Evolutionary conservation across 148 eudicot species (phyloP), one percentile per base, ranked within the genome.

Genomic region (Nyssa sinensis): DNA sequence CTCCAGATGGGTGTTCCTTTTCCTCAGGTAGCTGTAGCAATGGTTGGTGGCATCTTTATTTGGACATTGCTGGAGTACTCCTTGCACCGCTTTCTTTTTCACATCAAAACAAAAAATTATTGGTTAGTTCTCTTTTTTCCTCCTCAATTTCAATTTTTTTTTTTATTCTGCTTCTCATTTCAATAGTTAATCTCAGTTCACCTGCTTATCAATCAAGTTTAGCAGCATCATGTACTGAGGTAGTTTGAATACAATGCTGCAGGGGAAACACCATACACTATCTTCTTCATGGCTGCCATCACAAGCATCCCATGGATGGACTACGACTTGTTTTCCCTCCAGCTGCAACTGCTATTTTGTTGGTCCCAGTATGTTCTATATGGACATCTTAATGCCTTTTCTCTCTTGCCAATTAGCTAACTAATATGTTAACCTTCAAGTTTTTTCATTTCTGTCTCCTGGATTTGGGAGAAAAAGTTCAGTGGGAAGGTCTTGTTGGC

Each of bases 321-420:
- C 82, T 92, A 37, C 93, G 98, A 64, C 98, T 94, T 63, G 98
- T 95, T 64, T 95, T 95, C 70, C 98, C 97, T 68, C 98, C 98
- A 51, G 80, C 93, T 72, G 98, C 91, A 74, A 89, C 98, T 62
- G 94, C 96, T 73, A 62, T 94, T 60, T 78, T 94, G 14, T 77
- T 78, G 60, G 72, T 86, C 61, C 96, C 96, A 49, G 98, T 94
- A 82, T 62, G 92, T 87, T 65, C 14, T 59, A 7, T 72, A 71
- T 21, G 1, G 23, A 21, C 17, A 55, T 55, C 23, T 21, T 19
- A 44, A 44, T 14, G 17, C 16, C 51, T 44, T 27, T 25, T 55
- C 21, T 55, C 24, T 19, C 21, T 55, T 55, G 59, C 24, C 24
- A 55, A 55, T 3, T 55, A n/a, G 14, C 25, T 55, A n/a, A 24